Evolutionary conservation across 2,329 filamentous ascomycete species (phyloP).

Genomic region (Ceratocystis diversiconidia): DNA sequence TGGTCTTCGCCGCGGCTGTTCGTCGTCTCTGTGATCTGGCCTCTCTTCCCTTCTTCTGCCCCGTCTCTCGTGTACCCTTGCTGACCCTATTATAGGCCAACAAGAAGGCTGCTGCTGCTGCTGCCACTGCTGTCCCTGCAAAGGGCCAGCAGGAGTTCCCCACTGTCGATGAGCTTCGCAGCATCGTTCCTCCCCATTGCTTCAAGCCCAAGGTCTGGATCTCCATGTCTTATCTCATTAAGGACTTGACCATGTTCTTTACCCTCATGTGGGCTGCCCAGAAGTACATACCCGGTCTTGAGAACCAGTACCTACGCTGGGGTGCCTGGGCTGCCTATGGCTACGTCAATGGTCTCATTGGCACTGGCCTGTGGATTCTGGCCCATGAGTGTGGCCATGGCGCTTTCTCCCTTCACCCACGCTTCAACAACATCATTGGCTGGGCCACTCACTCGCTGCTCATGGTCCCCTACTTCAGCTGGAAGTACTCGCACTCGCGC

Average conservation of each 20-base stretch:
- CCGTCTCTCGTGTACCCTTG: neutral
- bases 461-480: constrained; percentile 57
- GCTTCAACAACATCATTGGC: constrained; percentile 47
- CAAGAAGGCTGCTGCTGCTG: constrained; percentile 3
- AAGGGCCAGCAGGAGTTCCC: constrained; percentile 23
- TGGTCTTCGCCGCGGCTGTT: neutral
- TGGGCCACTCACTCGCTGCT: constrained; percentile 52
- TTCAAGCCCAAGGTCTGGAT: constrained; percentile 40
- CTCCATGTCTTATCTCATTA: constrained; percentile 41
- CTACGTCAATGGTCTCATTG: constrained; percentile 47
- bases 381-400: constrained; percentile 59
- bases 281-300: constrained; percentile 39
- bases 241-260: constrained; percentile 38
- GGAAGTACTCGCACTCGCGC: constrained; percentile 55
- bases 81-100: constrained; percentile 13
- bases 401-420: constrained; percentile 44
- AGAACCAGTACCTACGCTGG: constrained; percentile 30
- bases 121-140: neutral
- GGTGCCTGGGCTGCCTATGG: constrained; percentile 44
- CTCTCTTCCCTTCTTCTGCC: constrained; percentile 4
- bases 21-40: neutral
- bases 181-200: constrained; percentile 47
- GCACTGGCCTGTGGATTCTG: constrained; percentile 56
- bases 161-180: constrained; percentile 34
- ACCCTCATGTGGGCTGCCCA: constrained; percentile 37